Conservation (phyloP, 352 stramenopile genomes). For the Paralagenidium karlingii region DNA sequence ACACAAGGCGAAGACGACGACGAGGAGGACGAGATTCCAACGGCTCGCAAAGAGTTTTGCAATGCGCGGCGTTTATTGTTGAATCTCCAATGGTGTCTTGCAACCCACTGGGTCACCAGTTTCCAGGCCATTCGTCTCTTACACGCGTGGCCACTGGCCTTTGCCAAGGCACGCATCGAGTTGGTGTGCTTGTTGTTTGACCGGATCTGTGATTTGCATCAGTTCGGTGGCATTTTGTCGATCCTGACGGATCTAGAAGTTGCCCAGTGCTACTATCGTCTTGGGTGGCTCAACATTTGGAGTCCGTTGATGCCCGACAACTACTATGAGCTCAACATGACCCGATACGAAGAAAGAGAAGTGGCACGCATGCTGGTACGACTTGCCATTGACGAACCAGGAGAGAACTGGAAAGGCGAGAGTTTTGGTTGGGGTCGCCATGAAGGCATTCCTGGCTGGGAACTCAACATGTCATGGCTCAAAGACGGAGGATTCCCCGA, state of each 20-base stretch:
- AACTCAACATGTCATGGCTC: constrained; percentile 71
- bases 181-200: constrained; percentile 63
- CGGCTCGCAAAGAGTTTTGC: constrained; percentile 23
- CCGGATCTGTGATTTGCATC: constrained; percentile 51
- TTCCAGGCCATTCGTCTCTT: constrained; percentile 43
- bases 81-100: constrained; percentile 58
- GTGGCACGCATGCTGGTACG: constrained; percentile 56
- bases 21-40: constrained; percentile 14
- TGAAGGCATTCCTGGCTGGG: constrained; percentile 68
- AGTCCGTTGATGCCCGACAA: constrained; percentile 52
- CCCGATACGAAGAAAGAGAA: constrained; percentile 61
- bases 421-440: constrained; percentile 66
- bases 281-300: constrained; percentile 67
- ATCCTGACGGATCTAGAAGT: constrained; percentile 46
- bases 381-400: constrained; percentile 66
- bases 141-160: constrained; percentile 24
- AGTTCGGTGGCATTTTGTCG: constrained; percentile 30
- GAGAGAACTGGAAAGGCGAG: constrained; percentile 69
- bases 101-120: constrained; percentile 52
- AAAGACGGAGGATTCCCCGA: constrained; percentile 68
- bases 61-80: constrained; percentile 46
- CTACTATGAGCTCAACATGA: constrained; percentile 62
- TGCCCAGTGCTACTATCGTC: constrained; percentile 23
- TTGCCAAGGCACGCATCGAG: constrained; percentile 44
- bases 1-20: constrained; percentile 8